These are phyloP conservation scores for Botrytis porri DNA, from an alignment of 2,329 filamentous ascomycete species.

Conservation along the genomic window DNA sequence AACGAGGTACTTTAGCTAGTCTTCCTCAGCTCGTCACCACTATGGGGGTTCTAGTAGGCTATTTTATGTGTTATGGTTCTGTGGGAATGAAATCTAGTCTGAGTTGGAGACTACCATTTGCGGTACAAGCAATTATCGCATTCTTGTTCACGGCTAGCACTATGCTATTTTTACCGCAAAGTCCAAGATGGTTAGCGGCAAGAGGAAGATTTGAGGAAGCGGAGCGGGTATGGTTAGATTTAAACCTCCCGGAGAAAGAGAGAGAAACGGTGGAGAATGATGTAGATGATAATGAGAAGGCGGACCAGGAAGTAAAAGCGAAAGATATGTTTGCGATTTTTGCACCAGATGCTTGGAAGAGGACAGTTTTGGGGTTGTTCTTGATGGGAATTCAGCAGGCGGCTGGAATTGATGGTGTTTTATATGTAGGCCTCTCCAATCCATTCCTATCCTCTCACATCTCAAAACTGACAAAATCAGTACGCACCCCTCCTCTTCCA, in stretches of 20 bases:
- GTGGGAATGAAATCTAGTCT: constrained; percentile 46
- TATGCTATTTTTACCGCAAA: constrained; percentile 50
- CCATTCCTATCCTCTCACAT: background rate
- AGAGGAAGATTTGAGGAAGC: constrained; percentile 49
- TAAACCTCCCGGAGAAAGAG: constrained; percentile 31
- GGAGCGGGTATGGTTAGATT: constrained; percentile 38
- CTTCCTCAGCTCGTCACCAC: constrained; percentile 53
- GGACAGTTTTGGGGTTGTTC: constrained; percentile 53
- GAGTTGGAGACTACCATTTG: constrained; percentile 56
- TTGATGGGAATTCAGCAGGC: constrained; percentile 59
- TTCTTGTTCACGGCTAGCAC: constrained; percentile 40
- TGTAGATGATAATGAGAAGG: constrained; percentile 5
- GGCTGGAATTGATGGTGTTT: constrained; percentile 59
- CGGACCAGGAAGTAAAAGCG: constrained; percentile 22
- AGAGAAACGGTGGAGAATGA: constrained; percentile 31
- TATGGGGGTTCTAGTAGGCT: constrained; percentile 51
- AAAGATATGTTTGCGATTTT: constrained; percentile 36
- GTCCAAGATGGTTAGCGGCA: constrained; percentile 55
- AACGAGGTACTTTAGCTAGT: constrained; percentile 50
- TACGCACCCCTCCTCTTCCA: constrained; percentile 60
- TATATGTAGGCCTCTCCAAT: constrained; percentile 48
- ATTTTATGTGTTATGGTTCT: constrained; percentile 59
- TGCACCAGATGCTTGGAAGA: constrained; percentile 44
- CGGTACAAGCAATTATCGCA: constrained; percentile 46
- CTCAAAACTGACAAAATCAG: constrained; percentile 35